Evolutionary conservation across 78 protist species (phyloP).

Genomic region (Acrasis kona): DNA sequence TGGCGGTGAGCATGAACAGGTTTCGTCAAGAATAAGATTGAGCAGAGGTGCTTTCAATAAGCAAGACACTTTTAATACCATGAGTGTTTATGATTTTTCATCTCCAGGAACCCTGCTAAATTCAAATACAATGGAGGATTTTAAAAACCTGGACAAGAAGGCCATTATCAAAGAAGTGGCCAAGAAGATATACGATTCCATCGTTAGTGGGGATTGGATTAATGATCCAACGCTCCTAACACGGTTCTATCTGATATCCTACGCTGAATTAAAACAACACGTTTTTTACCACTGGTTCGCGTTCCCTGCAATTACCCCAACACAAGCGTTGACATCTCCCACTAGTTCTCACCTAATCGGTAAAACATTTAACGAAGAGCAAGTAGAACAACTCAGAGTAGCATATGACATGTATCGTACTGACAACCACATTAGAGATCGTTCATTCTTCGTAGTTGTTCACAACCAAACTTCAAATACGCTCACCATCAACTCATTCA

Average conservation of each 20-base stretch:
- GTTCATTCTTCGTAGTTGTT: not conserved
- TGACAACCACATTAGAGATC: not conserved
- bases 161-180: not conserved
- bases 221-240: not conserved
- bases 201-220: not conserved
- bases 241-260: not conserved
- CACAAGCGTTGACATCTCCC: not conserved
- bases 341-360: not conserved
- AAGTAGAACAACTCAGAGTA: not conserved
- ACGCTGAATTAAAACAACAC: constrained; percentile 13
- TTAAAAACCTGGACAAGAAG: not conserved
- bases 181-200: not conserved
- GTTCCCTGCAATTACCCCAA: not conserved
- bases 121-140: constrained; percentile 13
- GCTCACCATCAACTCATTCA: not conserved
- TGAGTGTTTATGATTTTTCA: not conserved
- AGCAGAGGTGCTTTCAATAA: not conserved
- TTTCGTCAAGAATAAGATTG: not conserved
- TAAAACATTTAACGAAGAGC: not conserved
- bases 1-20: not conserved
- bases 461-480: not conserved
- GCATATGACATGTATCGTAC: constrained; percentile 1
- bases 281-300: not conserved
- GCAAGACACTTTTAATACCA: not conserved
- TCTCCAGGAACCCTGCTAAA: not conserved